Percentiles rank a stretch among this genome's conserved stretches.
These are phyloP conservation scores for Aquilaria agallochum DNA, from an alignment of 441 rosid species.

Conservation along the genomic window DNA sequence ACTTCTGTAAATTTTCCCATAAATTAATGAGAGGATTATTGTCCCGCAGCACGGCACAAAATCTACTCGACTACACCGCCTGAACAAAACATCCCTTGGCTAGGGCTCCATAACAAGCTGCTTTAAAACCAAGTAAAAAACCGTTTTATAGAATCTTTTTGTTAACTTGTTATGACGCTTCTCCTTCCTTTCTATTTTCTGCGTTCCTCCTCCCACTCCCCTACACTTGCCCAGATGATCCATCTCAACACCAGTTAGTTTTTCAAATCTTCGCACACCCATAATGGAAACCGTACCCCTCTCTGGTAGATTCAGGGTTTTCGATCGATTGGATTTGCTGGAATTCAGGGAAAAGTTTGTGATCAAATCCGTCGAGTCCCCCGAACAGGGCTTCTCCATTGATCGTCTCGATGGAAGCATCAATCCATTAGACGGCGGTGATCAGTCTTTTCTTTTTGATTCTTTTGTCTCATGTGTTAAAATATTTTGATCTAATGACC, in stretches of 20 bases:
- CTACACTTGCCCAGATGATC: neutral
- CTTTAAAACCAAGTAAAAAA: too few species aligned
- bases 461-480: neutral
- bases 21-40: too few species aligned
- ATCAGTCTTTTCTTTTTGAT: neutral
- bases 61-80: too few species aligned
- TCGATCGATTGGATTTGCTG: conserved; percentile 58
- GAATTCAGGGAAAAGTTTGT: conserved; percentile 80
- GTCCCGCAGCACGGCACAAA: too few species aligned
- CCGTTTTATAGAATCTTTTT: neutral
- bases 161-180: conserved; percentile 12
- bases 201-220: neutral
- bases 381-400: conserved; percentile 70
- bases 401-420: conserved; percentile 66
- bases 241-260: neutral
- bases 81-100: too few species aligned
- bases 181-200: neutral
- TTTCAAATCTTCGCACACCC: neutral
- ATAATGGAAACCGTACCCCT: conserved; percentile 36
- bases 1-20: too few species aligned
- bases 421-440: conserved; percentile 55
- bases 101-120: too few species aligned
- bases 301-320: conserved; percentile 60
- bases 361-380: conserved; percentile 54
- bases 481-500: neutral